Evolutionary conservation across 1,139 yeast species (phyloP).

Genomic region (Suhomyces ambrosiae): DNA sequence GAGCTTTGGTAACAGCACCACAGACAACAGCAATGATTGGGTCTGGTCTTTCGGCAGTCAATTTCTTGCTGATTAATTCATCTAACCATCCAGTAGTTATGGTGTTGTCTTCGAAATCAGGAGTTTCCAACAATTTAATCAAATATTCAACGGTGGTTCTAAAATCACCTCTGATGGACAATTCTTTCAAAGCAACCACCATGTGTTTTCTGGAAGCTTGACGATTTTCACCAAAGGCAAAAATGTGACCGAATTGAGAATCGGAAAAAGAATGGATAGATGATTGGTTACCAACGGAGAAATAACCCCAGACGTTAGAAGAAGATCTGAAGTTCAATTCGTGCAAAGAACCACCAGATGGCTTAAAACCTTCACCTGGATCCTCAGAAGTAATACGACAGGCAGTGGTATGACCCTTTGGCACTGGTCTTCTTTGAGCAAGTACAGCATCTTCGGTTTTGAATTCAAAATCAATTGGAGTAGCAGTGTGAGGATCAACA

Average conservation of each 20-base stretch:
- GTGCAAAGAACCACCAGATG: conserved; percentile 94
- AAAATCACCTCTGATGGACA: conserved; percentile 96
- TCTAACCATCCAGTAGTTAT: conserved; percentile 99
- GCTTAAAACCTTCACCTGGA: conserved; percentile 98
- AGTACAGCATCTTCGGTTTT: conserved; percentile 67
- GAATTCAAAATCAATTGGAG: conserved; percentile 90
- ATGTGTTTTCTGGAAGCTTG: conserved; percentile 97
- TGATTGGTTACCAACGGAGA: conserved; percentile 94
- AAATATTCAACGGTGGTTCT: conserved; percentile 96
- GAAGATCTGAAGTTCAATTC: conserved; percentile 96
- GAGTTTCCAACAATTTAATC: conserved; percentile 91
- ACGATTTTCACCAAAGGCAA: conserved; percentile 98
- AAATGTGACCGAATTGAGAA: conserved; percentile 97
- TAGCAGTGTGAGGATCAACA: conserved; percentile 89
- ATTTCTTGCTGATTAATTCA: conserved; percentile 86
- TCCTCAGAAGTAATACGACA: conserved; percentile 99
- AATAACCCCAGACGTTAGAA: conserved; percentile 98
- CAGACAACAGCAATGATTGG: conserved; percentile 86
- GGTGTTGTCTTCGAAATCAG: conserved; percentile 93
- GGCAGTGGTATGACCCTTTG: conserved; percentile 98
- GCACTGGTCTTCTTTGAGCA: conserved; percentile 88
- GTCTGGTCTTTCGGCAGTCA: conserved; percentile 97
- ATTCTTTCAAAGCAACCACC: conserved; percentile 97
- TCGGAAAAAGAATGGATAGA: conserved; percentile 97
- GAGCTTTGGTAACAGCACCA: conserved; percentile 97